Conservation (phyloP, 306 rosid species). For the Oxytropis ochrocephala region DNA sequence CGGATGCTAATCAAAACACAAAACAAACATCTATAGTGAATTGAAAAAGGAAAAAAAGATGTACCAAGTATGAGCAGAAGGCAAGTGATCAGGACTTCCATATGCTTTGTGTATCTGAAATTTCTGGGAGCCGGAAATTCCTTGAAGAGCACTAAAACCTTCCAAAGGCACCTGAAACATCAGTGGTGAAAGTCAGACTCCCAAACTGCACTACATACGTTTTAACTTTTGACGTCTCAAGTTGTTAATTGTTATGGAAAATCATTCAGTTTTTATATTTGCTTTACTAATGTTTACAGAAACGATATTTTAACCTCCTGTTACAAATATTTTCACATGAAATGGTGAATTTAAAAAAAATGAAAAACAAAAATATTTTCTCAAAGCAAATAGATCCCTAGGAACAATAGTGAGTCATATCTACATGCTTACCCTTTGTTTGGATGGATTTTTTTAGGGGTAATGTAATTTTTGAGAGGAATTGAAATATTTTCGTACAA, state of each 20-base stretch:
- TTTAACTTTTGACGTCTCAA: not conserved
- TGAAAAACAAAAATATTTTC: not conserved
- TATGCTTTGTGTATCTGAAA: slow-evolving; percentile 99
- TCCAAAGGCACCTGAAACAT: slow-evolving; percentile 89
- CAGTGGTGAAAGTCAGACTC: slow-evolving; percentile 14
- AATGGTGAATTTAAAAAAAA: not conserved
- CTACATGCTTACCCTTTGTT: too few species aligned
- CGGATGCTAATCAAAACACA: too few species aligned
- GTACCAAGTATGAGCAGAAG: slow-evolving; percentile 99
- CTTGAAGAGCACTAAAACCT: slow-evolving; percentile 98
- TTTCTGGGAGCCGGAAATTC: slow-evolving; percentile 96
- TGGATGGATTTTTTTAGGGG: too few species aligned
- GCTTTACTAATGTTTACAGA: not conserved
- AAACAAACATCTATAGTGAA: not conserved
- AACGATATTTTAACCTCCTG: not conserved
- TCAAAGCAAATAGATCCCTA: too few species aligned
- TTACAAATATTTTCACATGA: not conserved
- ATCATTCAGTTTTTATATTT: not conserved
- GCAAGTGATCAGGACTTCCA: slow-evolving; percentile 93
- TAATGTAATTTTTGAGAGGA: too few species aligned
- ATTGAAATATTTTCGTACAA: too few species aligned
- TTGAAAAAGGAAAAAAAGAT: not conserved
- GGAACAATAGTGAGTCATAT: not conserved
- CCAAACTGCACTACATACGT: not conserved
- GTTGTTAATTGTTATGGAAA: not conserved